Evolutionary conservation across 257 asterid species (phyloP), one percentile per base, ranked within the genome.

Genomic region (Hygrophila difformis): DNA sequence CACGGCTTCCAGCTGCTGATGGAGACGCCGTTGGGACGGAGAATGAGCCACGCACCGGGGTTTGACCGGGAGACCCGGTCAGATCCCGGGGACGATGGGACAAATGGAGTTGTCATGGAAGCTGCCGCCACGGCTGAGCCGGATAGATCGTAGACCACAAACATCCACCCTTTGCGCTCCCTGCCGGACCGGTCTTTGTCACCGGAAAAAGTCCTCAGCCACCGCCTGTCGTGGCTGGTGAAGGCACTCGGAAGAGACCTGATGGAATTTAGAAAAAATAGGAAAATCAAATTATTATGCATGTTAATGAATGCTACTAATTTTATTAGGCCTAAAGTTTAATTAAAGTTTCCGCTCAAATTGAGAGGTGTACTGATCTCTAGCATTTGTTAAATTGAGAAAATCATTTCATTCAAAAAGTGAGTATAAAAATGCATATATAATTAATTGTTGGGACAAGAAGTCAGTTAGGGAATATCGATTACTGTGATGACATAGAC

Each of bases 41-140:
- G 80, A 65, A 87, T 79, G 51, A 87, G 84, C 97, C 97, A 87
- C 0, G 94, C 94, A 11, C 96, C 94, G 0, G 97, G 78, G 18
- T 83, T 87, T 1, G 97, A 79, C 11, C 91, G 75, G 0, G 94
- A 82, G 12, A 87, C 97, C 0, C 94, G 85, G 2, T 87, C 87
- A 0, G 93, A 82, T 0, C 93, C 87, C 0, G 84, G 84, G 14
- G 96, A 87, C 0, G n/a, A n/a, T n/a, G 93, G 84, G 28, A 82
- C 94, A 29, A 87, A 87, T 0, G 96, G 96, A 0, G 96, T 87
- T 70, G 75, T 73, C 96, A 87, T 82, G 12, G 94, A 82, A 13
- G 96, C 96, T 1, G 96, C 93, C 3, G 96, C 96, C n/a, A 82
- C 93, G 0, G 96, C 76, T 1, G 94, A 82, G 55, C 96, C 96